phyloP scores from a whole-genome alignment of 305 asterid genomes.

The Solanum hybrid region DNA sequence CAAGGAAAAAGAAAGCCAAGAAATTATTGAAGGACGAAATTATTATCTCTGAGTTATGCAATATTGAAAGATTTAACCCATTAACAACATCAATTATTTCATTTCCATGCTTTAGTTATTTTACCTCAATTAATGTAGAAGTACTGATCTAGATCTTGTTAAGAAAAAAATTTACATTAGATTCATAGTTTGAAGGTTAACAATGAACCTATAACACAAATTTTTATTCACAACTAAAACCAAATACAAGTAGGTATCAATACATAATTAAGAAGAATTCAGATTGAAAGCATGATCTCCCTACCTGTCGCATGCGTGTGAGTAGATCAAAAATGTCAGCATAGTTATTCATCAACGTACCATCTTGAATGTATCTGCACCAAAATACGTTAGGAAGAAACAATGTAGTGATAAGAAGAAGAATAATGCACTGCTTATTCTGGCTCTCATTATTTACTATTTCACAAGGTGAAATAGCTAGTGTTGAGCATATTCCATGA shows the following conservation, averaged over 20 bases:
- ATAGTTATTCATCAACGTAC: constrained; percentile 72
- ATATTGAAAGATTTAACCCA: background rate
- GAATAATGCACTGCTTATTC: background rate
- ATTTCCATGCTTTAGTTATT: background rate
- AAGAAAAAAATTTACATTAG: background rate
- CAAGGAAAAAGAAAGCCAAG: background rate
- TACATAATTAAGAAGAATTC: background rate
- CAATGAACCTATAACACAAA: background rate
- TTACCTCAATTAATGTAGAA: background rate
- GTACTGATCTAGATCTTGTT: background rate
- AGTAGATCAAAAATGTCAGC: constrained; percentile 90
- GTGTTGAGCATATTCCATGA: background rate
- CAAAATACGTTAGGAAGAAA: constrained; percentile 2
- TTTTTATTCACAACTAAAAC: background rate
- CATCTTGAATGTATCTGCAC: constrained; percentile 67
- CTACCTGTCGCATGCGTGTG: constrained; percentile 85
- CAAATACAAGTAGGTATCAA: background rate
- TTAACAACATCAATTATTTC: background rate
- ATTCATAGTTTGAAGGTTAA: background rate
- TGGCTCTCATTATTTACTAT: background rate
- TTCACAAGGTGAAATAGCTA: background rate
- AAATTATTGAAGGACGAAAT: background rate
- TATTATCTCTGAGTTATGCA: background rate
- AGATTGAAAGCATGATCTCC: background rate
- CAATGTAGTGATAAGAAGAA: background rate